Evolutionary conservation across 1,284 basidiomycete genomes (phyloP).

Genomic region (Tilletiopsis washingtonensis): DNA sequence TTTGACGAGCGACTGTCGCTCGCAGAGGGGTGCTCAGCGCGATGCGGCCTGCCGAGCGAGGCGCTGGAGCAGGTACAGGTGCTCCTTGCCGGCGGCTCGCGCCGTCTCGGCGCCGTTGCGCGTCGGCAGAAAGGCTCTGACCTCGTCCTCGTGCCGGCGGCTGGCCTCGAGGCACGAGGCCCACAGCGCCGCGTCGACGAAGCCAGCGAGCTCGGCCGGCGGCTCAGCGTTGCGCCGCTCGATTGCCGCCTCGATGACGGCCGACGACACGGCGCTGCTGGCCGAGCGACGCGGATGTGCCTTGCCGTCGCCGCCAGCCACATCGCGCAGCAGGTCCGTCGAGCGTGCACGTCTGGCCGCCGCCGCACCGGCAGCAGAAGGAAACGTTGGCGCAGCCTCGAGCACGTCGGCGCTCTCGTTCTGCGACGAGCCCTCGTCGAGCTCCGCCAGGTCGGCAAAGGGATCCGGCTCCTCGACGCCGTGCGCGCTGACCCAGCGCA

Average conservation of each 20-base stretch:
- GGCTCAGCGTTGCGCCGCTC: constrained; percentile 7
- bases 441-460: constrained; percentile 21
- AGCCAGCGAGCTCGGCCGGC: constrained; percentile 5
- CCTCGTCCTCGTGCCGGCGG: constrained; percentile 18
- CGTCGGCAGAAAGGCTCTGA: constrained; percentile 12
- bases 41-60: not conserved
- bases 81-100: not conserved
- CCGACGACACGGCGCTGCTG: not conserved
- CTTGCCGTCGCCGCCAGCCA: too few species aligned
- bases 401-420: too few species aligned
- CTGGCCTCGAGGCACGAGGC: constrained; percentile 22
- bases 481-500: constrained; percentile 81
- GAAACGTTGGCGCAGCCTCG: too few species aligned
- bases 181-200: constrained; percentile 22
- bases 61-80: not conserved
- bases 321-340: not conserved
- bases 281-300: too few species aligned
- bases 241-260: constrained; percentile 7
- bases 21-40: too few species aligned
- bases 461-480: constrained; percentile 62
- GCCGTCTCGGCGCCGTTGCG: not conserved
- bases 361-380: too few species aligned
- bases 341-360: constrained; percentile 9
- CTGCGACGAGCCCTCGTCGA: constrained; percentile 12
- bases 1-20: too few species aligned